Percentiles rank a stretch among this genome's conserved stretches.
phyloP scores from a whole-genome alignment of 1,284 basidiomycete genomes.

The Microbotryum intermedium region DNA sequence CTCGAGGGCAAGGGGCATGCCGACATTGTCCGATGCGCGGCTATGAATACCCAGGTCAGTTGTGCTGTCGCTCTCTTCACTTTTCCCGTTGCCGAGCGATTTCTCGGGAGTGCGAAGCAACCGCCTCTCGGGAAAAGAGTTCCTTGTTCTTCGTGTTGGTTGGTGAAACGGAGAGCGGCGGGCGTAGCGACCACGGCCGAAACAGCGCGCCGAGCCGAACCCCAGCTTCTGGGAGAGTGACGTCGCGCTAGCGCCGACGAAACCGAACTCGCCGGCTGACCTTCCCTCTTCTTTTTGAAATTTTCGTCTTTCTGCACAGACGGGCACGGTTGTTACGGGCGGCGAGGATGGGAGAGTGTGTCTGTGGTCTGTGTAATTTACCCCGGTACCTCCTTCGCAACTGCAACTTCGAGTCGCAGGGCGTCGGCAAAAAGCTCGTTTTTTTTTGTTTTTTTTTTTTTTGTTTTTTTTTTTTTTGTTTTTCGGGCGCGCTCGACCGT shows the following conservation, averaged over 20 bases:
- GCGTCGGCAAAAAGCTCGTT: no score
- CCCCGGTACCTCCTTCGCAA: no score
- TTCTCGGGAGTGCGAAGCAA: neutral
- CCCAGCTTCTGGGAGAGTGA: neutral
- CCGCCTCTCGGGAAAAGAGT: neutral
- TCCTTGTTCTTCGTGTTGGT: neutral
- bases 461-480: no score
- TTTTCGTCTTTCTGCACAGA: slow-evolving; percentile 1
- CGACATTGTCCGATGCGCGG: slow-evolving; percentile 30
- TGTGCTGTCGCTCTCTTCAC: no score
- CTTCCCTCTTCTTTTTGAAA: no score
- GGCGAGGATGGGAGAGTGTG: slow-evolving; percentile 31
- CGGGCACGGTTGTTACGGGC: slow-evolving; percentile 24
- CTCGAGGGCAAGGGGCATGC: slow-evolving; percentile 21
- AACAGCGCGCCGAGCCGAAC: neutral
- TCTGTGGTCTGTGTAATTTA: slow-evolving; percentile 22
- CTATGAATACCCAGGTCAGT: slow-evolving; percentile 20
- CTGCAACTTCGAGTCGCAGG: no score
- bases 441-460: no score
- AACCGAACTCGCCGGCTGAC: no score
- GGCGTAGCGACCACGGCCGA: neutral
- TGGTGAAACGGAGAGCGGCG: neutral
- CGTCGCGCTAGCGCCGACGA: neutral
- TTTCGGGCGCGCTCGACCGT: no score
- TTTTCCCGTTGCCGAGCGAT: neutral